These are phyloP conservation scores for Tulasnella sp. DNA, from an alignment of 768 basidiomycete species.

Conservation along the genomic window DNA sequence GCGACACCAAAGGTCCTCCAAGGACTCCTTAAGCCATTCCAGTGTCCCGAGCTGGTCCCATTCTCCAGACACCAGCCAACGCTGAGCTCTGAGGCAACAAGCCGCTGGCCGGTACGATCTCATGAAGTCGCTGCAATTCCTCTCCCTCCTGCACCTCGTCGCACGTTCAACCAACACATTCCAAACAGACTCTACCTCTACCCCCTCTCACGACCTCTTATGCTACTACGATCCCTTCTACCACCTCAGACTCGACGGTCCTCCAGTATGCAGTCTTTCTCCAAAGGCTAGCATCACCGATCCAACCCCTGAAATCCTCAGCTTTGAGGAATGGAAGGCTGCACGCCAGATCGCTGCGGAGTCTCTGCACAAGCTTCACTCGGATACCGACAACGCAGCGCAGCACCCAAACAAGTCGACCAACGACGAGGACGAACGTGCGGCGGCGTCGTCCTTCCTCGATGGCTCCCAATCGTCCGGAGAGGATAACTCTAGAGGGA, in stretches of 20 bases:
- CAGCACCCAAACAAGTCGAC: neutral
- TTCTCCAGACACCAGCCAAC: neutral
- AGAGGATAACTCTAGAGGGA: neutral
- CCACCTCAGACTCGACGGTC: slow-evolving; percentile 2
- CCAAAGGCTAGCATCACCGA: neutral
- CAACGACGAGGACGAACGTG: neutral
- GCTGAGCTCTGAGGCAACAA: neutral
- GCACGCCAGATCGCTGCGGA: slow-evolving; percentile 4
- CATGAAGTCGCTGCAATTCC: slow-evolving; percentile 12
- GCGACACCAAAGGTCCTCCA: neutral
- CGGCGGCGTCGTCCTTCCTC: neutral
- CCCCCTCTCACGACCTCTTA: neutral
- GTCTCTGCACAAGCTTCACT: neutral
- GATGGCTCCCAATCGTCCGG: neutral
- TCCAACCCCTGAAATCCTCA: slow-evolving; percentile 19
- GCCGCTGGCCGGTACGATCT: neutral
- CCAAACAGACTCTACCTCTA: neutral
- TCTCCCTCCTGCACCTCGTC: slow-evolving; percentile 15
- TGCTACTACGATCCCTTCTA: slow-evolving; percentile 19
- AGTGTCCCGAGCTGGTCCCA: neutral
- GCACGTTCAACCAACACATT: neutral
- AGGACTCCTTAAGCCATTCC: neutral
- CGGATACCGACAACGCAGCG: neutral
- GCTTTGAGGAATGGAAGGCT: slow-evolving; percentile 22
- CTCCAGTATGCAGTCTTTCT: slow-evolving; percentile 5